Evolutionary conservation across 768 basidiomycete genomes (phyloP), one percentile per base, ranked within the genome.

Genomic region (Asterophora lycoperdoides): DNA sequence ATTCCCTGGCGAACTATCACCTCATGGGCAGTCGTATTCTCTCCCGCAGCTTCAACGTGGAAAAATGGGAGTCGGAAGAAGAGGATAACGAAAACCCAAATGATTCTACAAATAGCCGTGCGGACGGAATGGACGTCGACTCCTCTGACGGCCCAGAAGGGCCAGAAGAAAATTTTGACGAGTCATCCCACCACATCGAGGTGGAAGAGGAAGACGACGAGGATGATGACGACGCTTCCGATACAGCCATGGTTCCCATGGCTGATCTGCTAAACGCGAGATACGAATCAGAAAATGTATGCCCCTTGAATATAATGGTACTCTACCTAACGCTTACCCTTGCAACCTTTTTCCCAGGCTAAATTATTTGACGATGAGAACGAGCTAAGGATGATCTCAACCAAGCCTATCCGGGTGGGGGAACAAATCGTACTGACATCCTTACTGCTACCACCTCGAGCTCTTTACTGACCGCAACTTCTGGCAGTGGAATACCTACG

Each of bases 221-320:
- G 41, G 48, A 56, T n/a, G 78, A 81, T 49, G 68, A 56, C 15
- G 78, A 81, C 49, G 68, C 78, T 5, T 74, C 76, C 8, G 81
- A 87, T 53, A 81, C 89, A 8, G 82, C 88, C 2, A 93, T 98
- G 93, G 88, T 97, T 4, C 94, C 95, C 0, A 83, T 98, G 71
- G 96, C 96, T 3, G 96, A 99, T 66, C 82, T 98, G 71, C 71
- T 99, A 41, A 99, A 99, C 60, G 96, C 95, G 9, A 79, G 84
- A 45, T 89, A 81, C 63, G 84, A 80, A 7, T 78, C 78, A 33
- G 87, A 93, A 63, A 98, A 97, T 54, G 93, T 92, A 59, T 53
- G 83, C 65, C 18, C 23, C 19, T 45, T 20, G 20, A 33, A 17
- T 17, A 15, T 35, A 34, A 38, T 41, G 42, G 44, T 18, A 40